phyloP scores from a whole-genome alignment of 192 early-diverging fungal genomes.

The Spizellomyces sp. region DNA sequence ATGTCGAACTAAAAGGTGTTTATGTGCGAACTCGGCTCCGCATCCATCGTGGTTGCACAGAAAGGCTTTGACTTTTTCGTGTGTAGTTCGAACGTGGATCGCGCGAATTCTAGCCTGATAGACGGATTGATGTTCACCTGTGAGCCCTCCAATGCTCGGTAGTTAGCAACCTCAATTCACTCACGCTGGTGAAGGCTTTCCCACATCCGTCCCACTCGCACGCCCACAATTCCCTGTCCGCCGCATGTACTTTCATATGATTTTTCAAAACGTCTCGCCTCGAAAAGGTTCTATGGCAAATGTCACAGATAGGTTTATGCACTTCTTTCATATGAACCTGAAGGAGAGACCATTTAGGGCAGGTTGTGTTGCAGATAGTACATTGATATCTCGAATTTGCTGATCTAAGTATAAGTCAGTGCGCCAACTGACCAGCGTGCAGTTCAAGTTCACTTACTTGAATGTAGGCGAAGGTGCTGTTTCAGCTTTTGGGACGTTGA shows the following conservation, averaged over 20 bases:
- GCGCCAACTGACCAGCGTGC: neutral
- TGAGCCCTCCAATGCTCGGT: too few relatives aligned
- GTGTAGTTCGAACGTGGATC: constrained; percentile 15
- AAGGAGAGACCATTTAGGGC: constrained; percentile 17
- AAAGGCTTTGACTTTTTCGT: constrained; percentile 13
- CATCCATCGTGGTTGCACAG: constrained; percentile 18
- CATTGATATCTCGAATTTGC: constrained; percentile 1
- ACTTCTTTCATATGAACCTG: constrained; percentile 20
- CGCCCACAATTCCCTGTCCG: constrained; percentile 7
- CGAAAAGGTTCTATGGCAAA: constrained; percentile 26
- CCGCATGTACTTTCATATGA: constrained; percentile 26
- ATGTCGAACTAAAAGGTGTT: constrained; percentile 25
- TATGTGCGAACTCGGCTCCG: constrained; percentile 15
- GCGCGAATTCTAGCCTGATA: neutral
- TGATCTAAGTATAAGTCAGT: neutral
- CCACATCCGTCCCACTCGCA: constrained; percentile 29
- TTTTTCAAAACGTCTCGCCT: constrained; percentile 10
- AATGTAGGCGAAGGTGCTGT: constrained; percentile 14
- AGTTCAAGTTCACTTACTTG: constrained; percentile 4
- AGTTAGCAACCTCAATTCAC: neutral
- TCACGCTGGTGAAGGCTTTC: constrained; percentile 20
- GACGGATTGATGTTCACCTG: too few relatives aligned
- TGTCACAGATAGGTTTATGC: constrained; percentile 15
- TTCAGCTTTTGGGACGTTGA: constrained; percentile 17
- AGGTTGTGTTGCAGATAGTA: constrained; percentile 1